Evolutionary conservation across 108 stramenopile genomes (phyloP).

Genomic region (Craspedostauros australis): DNA sequence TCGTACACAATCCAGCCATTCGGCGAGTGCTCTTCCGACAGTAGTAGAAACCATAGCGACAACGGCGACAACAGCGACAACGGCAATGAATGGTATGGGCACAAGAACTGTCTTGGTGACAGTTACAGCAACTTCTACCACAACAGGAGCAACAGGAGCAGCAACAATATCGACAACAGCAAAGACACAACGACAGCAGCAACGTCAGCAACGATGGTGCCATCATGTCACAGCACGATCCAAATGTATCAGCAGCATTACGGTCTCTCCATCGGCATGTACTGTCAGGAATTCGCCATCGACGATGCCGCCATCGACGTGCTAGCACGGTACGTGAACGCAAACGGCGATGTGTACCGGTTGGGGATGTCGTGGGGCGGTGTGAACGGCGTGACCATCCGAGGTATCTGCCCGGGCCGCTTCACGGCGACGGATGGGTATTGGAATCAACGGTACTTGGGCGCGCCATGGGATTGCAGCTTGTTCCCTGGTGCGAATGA

Average conservation of each 20-base stretch:
- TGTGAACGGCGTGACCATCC: slow-evolving; percentile 73
- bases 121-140: slow-evolving; percentile 8
- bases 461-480: slow-evolving; percentile 13
- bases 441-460: slow-evolving; percentile 53
- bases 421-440: slow-evolving; percentile 79
- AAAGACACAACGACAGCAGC: slow-evolving; percentile 14
- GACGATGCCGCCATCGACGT: slow-evolving; percentile 67
- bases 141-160: slow-evolving; percentile 10
- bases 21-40: slow-evolving; percentile 10
- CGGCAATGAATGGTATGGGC: not conserved
- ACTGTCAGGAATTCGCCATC: slow-evolving; percentile 82
- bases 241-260: slow-evolving; percentile 68
- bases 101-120: slow-evolving; percentile 28
- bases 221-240: slow-evolving; percentile 38
- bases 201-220: slow-evolving; percentile 1
- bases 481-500: too few relatives aligned
- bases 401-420: slow-evolving; percentile 72
- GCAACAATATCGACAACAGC: slow-evolving; percentile 9
- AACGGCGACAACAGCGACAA: slow-evolving; percentile 4
- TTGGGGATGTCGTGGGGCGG: slow-evolving; percentile 84
- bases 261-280: slow-evolving; percentile 67
- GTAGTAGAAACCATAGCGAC: slow-evolving; percentile 1
- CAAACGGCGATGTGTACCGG: slow-evolving; percentile 54
- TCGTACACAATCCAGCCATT: slow-evolving; percentile 60
- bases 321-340: slow-evolving; percentile 62